phyloP scores from a whole-genome alignment of 352 stramenopile species.

The Phytopythium ostracodes region DNA sequence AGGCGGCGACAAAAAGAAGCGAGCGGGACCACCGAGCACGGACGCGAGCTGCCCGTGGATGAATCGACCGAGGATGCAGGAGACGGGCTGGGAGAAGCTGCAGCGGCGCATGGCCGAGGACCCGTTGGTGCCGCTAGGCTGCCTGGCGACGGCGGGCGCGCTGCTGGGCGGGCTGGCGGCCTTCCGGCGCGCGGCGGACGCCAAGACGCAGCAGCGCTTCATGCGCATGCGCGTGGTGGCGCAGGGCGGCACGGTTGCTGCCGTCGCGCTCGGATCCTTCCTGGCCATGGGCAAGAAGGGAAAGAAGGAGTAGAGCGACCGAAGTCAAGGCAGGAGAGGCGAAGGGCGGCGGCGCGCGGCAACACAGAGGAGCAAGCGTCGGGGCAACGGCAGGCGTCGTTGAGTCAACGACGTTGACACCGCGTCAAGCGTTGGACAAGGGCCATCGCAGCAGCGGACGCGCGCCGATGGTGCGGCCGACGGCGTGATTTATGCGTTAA shows the following conservation, averaged over 20 bases:
- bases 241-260: slow-evolving; percentile 69
- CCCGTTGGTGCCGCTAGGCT: slow-evolving; percentile 73
- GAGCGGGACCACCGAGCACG: slow-evolving; percentile 3
- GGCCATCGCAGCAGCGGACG: neutral
- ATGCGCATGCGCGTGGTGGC: slow-evolving; percentile 73
- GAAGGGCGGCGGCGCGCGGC: too few relatives aligned
- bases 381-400: too few relatives aligned
- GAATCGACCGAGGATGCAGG: slow-evolving; percentile 30
- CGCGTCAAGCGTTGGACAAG: neutral
- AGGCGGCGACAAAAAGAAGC: slow-evolving; percentile 6
- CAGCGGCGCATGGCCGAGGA: slow-evolving; percentile 71
- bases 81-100: slow-evolving; percentile 74
- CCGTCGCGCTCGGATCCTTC: slow-evolving; percentile 60
- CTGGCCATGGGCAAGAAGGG: slow-evolving; percentile 56
- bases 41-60: too few relatives aligned
- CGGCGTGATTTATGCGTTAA: too few relatives aligned
- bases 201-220: slow-evolving; percentile 73
- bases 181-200: slow-evolving; percentile 61
- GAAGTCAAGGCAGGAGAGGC: too few relatives aligned
- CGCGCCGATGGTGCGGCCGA: too few relatives aligned
- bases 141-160: slow-evolving; percentile 53
- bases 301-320: slow-evolving; percentile 16
- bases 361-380: neutral
- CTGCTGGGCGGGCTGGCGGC: slow-evolving; percentile 59
- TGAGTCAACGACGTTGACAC: too few relatives aligned